Base-by-base conservation (phyloP, 2,329 filamentous ascomycete species). In the Colletotrichum agaves region DNA sequence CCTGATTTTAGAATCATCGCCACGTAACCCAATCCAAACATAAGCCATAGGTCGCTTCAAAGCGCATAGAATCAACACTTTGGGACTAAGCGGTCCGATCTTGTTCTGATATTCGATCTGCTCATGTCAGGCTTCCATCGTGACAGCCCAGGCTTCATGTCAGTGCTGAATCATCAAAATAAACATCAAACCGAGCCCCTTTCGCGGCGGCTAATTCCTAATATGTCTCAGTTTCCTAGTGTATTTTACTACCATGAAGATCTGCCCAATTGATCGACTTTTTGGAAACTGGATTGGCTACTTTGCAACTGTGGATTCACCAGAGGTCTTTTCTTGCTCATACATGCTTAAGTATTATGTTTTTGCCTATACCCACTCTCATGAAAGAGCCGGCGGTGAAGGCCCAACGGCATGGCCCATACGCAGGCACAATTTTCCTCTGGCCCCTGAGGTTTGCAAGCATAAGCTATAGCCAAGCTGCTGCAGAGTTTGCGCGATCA, bases 381-480 rank as follows among this genome's bases (percentile, higher is more conserved):
- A 15, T 17, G 17, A 60, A 27, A 11, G 17, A 0, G 33, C 57
- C 44, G 44, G n/a, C 57, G 57, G 57, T 5, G 33, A 17, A 35
- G n/a, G 31, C 17, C 41, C 49, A 58, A 55, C 17, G 33, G 17
- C 41, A 58, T 13, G 33, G 17, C 47, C 23, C 35, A 3, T 37
- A 35, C 41, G 17, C 5, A 13, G 27, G 47, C 12, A 37, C 35
- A 37, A 37, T 52, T 0, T 0, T 11, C 47, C 3, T 52, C 15
- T 0, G 0, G 23, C 47, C n/a, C 47, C 33, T 35, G 23, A 19
- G 47, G 47, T 15, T 52, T 27, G n/a, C 19, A 11, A 31, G 33
- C 31, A 35, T 60, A 23, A 50, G 33, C 43, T 49, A 41, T 49
- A n/a, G 43, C 43, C 21, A 60, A 60, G 41, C 15, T 23, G 53